phyloP scores from a whole-genome alignment of 805 yeast species.

The Wickerhamomyces mucosus region DNA sequence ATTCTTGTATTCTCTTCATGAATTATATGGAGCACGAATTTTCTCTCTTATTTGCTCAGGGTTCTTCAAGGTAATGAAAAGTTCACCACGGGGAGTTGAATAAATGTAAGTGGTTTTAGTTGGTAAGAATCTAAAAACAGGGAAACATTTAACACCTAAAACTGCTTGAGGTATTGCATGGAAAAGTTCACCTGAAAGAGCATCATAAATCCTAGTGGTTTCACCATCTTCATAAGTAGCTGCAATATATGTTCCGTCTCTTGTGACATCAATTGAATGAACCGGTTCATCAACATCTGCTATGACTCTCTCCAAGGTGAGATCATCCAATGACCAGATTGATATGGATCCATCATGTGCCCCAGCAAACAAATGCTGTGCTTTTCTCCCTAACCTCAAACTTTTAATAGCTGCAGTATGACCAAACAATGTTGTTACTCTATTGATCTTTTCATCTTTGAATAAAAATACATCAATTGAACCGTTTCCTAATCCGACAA shows the following conservation, averaged over 20 bases:
- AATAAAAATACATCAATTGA: conserved; percentile 20
- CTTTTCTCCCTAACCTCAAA: conserved; percentile 42
- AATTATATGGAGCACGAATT: too few relatives aligned
- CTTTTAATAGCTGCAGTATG: conserved; percentile 44
- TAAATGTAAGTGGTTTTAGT: conserved; percentile 16
- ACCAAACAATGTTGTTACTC: conserved; percentile 22
- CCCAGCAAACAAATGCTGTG: conserved; percentile 41
- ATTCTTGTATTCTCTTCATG: too few relatives aligned
- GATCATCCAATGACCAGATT: conserved; percentile 34
- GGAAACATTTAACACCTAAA: conserved; percentile 14
- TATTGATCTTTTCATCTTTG: conserved; percentile 3
- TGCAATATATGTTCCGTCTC: conserved; percentile 38
- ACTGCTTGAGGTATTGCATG: conserved; percentile 10
- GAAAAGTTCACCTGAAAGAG: conserved; percentile 16
- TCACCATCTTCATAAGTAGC: conserved; percentile 33
- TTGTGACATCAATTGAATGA: conserved; percentile 27
- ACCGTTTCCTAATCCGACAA: conserved; percentile 42
- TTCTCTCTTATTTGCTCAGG: too few relatives aligned
- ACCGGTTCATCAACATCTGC: conserved; percentile 36
- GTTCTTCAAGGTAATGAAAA: conserved; percentile 4
- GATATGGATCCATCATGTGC: conserved; percentile 48
- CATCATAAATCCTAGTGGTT: conserved; percentile 32
- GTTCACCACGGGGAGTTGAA: conserved; percentile 18
- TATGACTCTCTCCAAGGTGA: conserved; percentile 29
- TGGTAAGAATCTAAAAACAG: conserved; percentile 26